phyloP scores from a whole-genome alignment of 2,329 filamentous ascomycete species.

The Calycina marina region DNA sequence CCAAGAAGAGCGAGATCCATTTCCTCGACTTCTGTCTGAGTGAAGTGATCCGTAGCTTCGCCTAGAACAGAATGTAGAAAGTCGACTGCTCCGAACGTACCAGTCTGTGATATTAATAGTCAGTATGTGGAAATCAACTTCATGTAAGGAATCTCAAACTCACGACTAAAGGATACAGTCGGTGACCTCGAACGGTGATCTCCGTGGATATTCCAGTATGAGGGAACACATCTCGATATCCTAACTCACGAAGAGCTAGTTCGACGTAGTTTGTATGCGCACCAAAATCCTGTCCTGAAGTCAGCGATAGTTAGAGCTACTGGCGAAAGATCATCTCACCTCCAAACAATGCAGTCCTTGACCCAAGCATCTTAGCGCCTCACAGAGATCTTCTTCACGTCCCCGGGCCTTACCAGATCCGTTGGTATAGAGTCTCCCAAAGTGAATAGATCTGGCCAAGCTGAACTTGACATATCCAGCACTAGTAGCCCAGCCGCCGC shows the following conservation, averaged over 20 bases:
- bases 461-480: constrained; percentile 71
- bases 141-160: no score
- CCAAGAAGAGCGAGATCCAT: constrained; percentile 61
- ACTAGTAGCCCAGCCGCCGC: constrained; percentile 77
- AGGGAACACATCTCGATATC: constrained; percentile 53
- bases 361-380: constrained; percentile 52
- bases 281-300: constrained; percentile 42
- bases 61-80: constrained; percentile 63
- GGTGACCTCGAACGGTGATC: constrained; percentile 49
- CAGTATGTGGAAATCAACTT: no score
- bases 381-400: constrained; percentile 64
- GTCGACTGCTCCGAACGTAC: constrained; percentile 67
- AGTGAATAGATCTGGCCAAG: constrained; percentile 61
- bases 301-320: constrained; percentile 1
- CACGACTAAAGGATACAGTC: constrained; percentile 59
- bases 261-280: constrained; percentile 79
- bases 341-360: constrained; percentile 41
- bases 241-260: constrained; percentile 59
- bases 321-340: constrained; percentile 7
- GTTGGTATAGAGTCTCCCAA: constrained; percentile 58
- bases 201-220: constrained; percentile 56
- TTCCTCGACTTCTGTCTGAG: constrained; percentile 72
- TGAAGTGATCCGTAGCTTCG: constrained; percentile 72
- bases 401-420: constrained; percentile 43
- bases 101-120: no score